Percentiles rank a stretch among this genome's conserved stretches.
These are phyloP conservation scores for Logfia minima DNA, from an alignment of 129 eudicot genomes.

Conservation along the genomic window DNA sequence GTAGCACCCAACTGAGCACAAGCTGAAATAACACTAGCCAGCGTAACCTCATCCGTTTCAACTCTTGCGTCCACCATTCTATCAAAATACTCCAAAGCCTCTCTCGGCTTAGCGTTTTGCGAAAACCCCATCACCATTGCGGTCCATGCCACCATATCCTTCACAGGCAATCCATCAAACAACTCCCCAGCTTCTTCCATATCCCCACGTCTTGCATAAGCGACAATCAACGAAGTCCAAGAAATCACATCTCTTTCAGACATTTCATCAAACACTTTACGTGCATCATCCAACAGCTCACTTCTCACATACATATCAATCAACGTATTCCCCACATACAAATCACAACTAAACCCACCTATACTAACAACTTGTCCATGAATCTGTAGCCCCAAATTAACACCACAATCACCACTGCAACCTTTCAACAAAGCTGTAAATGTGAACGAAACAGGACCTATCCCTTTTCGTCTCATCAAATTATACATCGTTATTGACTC, in stretches of 20 bases:
- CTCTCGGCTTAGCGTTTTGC: slow-evolving; percentile 59
- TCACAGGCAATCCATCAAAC: slow-evolving; percentile 50
- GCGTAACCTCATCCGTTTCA: slow-evolving; percentile 58
- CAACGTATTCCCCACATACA: slow-evolving; percentile 58
- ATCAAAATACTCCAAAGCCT: slow-evolving; percentile 59
- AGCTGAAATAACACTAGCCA: slow-evolving; percentile 68
- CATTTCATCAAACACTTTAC: slow-evolving; percentile 31
- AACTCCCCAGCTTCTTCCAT: slow-evolving; percentile 52
- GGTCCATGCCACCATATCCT: slow-evolving; percentile 36
- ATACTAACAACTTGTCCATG: slow-evolving; percentile 52
- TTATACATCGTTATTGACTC: slow-evolving; percentile 48
- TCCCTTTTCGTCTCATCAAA: slow-evolving; percentile 54
- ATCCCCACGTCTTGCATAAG: slow-evolving; percentile 52
- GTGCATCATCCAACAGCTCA: slow-evolving; percentile 26
- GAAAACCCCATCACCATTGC: slow-evolving; percentile 68
- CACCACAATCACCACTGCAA: slow-evolving; percentile 29
- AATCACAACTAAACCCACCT: slow-evolving; percentile 63
- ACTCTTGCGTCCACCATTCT: slow-evolving; percentile 56
- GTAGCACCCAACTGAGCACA: slow-evolving; percentile 72
- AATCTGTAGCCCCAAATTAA: slow-evolving; percentile 55
- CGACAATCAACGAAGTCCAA: slow-evolving; percentile 66
- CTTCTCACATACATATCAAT: slow-evolving; percentile 65
- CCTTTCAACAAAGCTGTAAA: slow-evolving; percentile 59
- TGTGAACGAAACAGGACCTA: slow-evolving; percentile 63
- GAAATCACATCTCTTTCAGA: slow-evolving; percentile 55